Evolutionary conservation across 1,284 basidiomycete genomes (phyloP).

Genomic region (Moesziomyces globuligerus): DNA sequence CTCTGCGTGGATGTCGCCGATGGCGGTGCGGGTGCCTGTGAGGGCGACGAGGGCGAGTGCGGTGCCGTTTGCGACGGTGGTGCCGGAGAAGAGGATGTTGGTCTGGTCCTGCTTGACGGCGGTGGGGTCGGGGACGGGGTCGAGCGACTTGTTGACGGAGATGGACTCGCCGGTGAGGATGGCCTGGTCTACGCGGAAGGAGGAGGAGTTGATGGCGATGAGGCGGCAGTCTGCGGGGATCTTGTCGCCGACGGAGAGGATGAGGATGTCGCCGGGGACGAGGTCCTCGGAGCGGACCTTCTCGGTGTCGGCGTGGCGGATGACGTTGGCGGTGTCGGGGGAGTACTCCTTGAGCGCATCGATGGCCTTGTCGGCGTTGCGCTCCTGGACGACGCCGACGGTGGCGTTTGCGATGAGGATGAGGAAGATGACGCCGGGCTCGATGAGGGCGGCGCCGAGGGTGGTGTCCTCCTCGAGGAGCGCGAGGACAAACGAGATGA

Average conservation of each 20-base stretch:
- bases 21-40: slow-evolving; percentile 63
- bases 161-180: slow-evolving; percentile 66
- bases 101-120: slow-evolving; percentile 67
- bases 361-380: slow-evolving; percentile 66
- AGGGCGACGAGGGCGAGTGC: slow-evolving; percentile 60
- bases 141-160: slow-evolving; percentile 62
- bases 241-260: slow-evolving; percentile 64
- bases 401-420: slow-evolving; percentile 66
- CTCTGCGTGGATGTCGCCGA: slow-evolving; percentile 65
- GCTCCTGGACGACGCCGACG: slow-evolving; percentile 66
- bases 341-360: slow-evolving; percentile 65
- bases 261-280: slow-evolving; percentile 65
- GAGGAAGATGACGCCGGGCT: slow-evolving; percentile 66
- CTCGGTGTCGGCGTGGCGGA: slow-evolving; percentile 51
- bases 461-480: slow-evolving; percentile 60
- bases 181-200: slow-evolving; percentile 65
- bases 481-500: slow-evolving; percentile 65
- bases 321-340: slow-evolving; percentile 60
- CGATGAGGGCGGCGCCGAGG: slow-evolving; percentile 63
- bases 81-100: slow-evolving; percentile 66
- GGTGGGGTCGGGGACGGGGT: slow-evolving; percentile 45
- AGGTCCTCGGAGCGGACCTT: slow-evolving; percentile 56
- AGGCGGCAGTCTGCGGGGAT: slow-evolving; percentile 65
- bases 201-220: slow-evolving; percentile 59
- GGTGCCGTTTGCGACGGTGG: slow-evolving; percentile 61